phyloP scores from a whole-genome alignment of 306 rosid genomes.

The Gillenia trifoliata region DNA sequence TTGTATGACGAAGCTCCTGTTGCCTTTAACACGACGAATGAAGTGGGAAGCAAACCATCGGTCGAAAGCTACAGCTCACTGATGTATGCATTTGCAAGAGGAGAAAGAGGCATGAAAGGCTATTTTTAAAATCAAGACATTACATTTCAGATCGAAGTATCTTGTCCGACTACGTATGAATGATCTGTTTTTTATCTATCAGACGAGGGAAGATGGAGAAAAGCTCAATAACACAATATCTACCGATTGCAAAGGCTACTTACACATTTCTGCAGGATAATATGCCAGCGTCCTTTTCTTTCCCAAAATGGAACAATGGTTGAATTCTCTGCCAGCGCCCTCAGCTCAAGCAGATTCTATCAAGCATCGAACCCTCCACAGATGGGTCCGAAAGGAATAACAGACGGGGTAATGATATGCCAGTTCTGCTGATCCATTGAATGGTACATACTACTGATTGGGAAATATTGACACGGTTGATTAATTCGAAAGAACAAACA shows the following conservation, averaged over 20 bases:
- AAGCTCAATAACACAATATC: constrained; percentile 43
- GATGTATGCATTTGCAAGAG: constrained; percentile 61
- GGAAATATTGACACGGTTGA: too few species aligned
- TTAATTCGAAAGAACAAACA: too few species aligned
- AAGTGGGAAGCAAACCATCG: constrained; percentile 67
- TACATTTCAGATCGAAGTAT: too few species aligned
- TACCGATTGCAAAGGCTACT: constrained; percentile 71
- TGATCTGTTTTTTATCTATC: constrained; percentile 34
- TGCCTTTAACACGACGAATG: constrained; percentile 91
- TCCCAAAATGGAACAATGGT: constrained; percentile 84
- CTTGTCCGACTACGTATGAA: background rate
- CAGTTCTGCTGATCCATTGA: too few species aligned
- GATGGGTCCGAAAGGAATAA: constrained; percentile 35
- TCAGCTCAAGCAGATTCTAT: constrained; percentile 65
- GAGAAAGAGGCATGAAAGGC: constrained; percentile 11
- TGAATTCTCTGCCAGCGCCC: constrained; percentile 78
- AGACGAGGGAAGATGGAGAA: constrained; percentile 81
- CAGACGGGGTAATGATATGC: too few species aligned
- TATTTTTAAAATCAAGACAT: too few species aligned
- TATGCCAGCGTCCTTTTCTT: constrained; percentile 47
- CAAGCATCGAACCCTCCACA: constrained; percentile 50
- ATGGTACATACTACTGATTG: too few species aligned
- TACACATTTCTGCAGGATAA: constrained; percentile 69
- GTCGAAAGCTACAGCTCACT: constrained; percentile 74
- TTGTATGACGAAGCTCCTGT: constrained; percentile 89